Evolutionary conservation across 805 yeast genomes (phyloP).

Genomic region (Kregervanrija pseudodelftensis): DNA sequence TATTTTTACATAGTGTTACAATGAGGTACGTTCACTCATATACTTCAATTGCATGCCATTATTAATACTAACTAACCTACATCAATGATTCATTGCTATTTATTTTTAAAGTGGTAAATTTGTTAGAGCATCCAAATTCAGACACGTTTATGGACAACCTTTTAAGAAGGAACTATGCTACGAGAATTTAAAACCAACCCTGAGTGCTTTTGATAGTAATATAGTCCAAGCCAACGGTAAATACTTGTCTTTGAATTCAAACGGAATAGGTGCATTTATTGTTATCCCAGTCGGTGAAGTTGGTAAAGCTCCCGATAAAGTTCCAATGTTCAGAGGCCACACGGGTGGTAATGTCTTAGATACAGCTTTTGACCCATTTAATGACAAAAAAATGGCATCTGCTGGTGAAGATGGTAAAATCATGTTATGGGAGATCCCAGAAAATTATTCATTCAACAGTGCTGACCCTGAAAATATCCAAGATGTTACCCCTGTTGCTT

Average conservation of each 20-base stretch:
- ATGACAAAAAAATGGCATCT: slow-evolving; percentile 66
- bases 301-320: slow-evolving; percentile 90
- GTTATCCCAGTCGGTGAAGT: slow-evolving; percentile 79
- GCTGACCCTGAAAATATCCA: slow-evolving; percentile 44
- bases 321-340: slow-evolving; percentile 92
- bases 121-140: slow-evolving; percentile 93
- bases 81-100: too few relatives aligned
- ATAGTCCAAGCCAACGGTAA: slow-evolving; percentile 81
- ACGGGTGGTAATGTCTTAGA: slow-evolving; percentile 93
- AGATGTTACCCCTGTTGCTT: slow-evolving; percentile 66
- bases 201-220: slow-evolving; percentile 96
- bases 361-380: slow-evolving; percentile 92
- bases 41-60: too few relatives aligned
- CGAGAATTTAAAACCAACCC: slow-evolving; percentile 71
- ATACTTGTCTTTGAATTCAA: slow-evolving; percentile 75
- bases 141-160: slow-evolving; percentile 94
- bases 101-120: slow-evolving; percentile 56
- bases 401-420: slow-evolving; percentile 78
- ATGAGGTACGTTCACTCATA: not conserved
- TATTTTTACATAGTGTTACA: not conserved
- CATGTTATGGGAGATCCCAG: slow-evolving; percentile 83
- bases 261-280: slow-evolving; percentile 98
- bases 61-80: too few relatives aligned
- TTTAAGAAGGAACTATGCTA: slow-evolving; percentile 62
- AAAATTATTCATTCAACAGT: slow-evolving; percentile 62